These are phyloP conservation scores for Paraconiothyrium brasiliense DNA, from an alignment of 2,329 filamentous ascomycete species.

Conservation along the genomic window DNA sequence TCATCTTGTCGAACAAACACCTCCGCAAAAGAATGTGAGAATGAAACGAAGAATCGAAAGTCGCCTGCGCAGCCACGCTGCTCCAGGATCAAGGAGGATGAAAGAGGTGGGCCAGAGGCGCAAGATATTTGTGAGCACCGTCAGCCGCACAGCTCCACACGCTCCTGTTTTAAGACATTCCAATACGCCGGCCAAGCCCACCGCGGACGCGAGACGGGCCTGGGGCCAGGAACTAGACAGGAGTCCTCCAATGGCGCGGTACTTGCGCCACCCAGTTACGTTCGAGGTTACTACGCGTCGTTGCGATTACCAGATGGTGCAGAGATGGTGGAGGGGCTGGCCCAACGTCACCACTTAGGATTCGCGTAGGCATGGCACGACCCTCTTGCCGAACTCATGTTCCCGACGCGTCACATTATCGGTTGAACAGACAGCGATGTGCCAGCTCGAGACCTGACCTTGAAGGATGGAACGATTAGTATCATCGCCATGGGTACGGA, in stretches of 20 bases:
- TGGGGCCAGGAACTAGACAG: neutral
- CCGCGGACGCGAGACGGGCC: neutral
- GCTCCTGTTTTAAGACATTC: slow-evolving; percentile 15
- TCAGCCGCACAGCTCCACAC: slow-evolving; percentile 16
- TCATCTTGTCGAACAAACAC: slow-evolving; percentile 3
- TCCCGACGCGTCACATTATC: neutral
- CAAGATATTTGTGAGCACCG: slow-evolving; percentile 1
- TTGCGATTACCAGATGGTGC: neutral
- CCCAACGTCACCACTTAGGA: slow-evolving; percentile 13
- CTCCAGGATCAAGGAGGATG: neutral
- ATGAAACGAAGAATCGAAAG: neutral
- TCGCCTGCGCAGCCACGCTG: neutral
- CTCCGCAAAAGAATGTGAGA: slow-evolving; percentile 1
- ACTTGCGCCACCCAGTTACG: neutral
- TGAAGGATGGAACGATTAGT: neutral
- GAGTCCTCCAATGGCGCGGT: slow-evolving; percentile 5
- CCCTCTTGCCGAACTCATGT: neutral
- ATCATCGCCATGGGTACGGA: neutral
- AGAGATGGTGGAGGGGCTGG: slow-evolving; percentile 10
- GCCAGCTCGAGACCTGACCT: neutral
- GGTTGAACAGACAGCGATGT: neutral
- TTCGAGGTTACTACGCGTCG: slow-evolving; percentile 10
- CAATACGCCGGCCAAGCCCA: slow-evolving; percentile 16
- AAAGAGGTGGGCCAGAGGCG: neutral
- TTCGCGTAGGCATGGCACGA: slow-evolving; percentile 9